Conservation (phyloP, 2,329 filamentous ascomycete species). For the Venturia nashicola region DNA sequence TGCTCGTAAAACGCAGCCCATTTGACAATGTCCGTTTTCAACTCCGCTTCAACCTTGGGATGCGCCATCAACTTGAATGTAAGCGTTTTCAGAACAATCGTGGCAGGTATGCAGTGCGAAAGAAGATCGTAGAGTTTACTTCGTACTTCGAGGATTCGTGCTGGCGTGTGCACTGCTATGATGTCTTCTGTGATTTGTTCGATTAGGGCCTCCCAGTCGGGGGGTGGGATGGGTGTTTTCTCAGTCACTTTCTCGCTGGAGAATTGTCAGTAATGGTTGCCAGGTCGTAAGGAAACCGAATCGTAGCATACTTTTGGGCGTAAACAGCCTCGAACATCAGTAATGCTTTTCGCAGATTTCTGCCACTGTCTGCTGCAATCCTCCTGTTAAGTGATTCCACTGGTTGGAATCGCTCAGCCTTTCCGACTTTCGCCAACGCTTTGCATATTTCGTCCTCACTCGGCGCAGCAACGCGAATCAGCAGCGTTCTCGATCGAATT, state of each 20-base stretch:
- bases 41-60: conserved; percentile 68
- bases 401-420: conserved; percentile 73
- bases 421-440: conserved; percentile 57
- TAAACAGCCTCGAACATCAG: conserved; percentile 97
- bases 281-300: conserved; percentile 6
- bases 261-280: conserved; percentile 18
- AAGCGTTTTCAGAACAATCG: conserved; percentile 85
- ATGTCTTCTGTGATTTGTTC: conserved; percentile 85
- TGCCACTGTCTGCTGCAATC: conserved; percentile 80
- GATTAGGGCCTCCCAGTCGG: conserved; percentile 94
- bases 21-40: conserved; percentile 85
- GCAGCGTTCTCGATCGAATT: conserved; percentile 79
- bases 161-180: conserved; percentile 82
- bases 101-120: conserved; percentile 92
- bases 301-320: conserved; percentile 70
- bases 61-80: conserved; percentile 72
- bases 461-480: conserved; percentile 85
- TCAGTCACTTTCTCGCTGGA: conserved; percentile 79
- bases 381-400: conserved; percentile 65
- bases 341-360: conserved; percentile 79
- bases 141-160: conserved; percentile 74
- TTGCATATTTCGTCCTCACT: conserved; percentile 72
- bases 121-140: conserved; percentile 94
- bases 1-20: conserved; percentile 99
- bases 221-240: conserved; percentile 77